Evolutionary conservation across 495 filamentous ascomycete genomes (phyloP).

Genomic region (Lophiotrema nucula): DNA sequence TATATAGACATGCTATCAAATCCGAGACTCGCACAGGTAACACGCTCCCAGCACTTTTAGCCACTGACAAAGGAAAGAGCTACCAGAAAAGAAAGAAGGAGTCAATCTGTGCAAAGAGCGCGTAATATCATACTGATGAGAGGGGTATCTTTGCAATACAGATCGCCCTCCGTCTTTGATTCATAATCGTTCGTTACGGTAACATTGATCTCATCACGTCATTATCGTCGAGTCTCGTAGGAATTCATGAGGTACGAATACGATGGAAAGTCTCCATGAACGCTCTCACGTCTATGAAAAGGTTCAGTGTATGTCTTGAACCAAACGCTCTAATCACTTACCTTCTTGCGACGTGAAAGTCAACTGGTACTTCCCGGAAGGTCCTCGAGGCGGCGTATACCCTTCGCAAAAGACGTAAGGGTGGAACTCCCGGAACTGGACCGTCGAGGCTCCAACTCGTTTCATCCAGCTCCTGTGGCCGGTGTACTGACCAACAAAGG

Average conservation of each 20-base stretch:
- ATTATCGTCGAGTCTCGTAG: conserved; percentile 8
- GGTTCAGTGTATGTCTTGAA: not conserved
- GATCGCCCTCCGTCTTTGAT: conserved; percentile 13
- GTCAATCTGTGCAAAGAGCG: not conserved
- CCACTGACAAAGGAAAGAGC: no score
- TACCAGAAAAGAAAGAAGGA: not conserved
- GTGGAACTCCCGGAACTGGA: conserved; percentile 32
- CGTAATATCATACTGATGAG: conserved; percentile 3
- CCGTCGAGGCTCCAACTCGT: conserved; percentile 21
- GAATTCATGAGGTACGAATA: conserved; percentile 19
- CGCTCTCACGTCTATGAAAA: conserved; percentile 15
- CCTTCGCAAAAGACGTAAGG: conserved; percentile 37
- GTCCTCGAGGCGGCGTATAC: conserved; percentile 26
- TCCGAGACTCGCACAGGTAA: no score
- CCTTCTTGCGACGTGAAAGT: conserved; percentile 31
- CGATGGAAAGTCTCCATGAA: conserved; percentile 33
- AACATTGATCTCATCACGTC: conserved; percentile 20
- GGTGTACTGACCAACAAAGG: conserved; percentile 41
- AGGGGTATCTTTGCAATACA: conserved; percentile 32
- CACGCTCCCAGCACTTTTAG: no score
- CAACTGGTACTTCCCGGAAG: conserved; percentile 31
- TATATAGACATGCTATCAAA: no score
- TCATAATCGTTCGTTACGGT: not conserved
- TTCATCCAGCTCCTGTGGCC: conserved; percentile 32
- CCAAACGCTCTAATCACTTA: conserved; percentile 6